phyloP scores from a whole-genome alignment of 495 filamentous ascomycete genomes.

The Bryoglossum gracile region DNA sequence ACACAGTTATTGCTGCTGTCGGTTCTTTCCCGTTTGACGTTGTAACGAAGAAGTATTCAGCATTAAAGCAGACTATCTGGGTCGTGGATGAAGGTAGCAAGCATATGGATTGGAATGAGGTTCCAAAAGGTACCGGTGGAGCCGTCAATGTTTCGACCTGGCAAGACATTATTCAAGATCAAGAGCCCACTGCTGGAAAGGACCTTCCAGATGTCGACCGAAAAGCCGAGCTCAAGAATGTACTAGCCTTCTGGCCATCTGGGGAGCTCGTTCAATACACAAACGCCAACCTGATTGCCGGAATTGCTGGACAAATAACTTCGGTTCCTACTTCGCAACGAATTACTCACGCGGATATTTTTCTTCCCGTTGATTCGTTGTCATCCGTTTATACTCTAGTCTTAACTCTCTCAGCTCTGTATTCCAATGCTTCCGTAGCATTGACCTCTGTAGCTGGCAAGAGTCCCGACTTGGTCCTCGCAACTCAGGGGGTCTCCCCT shows the following conservation, averaged over 20 bases:
- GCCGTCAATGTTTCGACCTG: constrained; percentile 73
- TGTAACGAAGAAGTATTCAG: constrained; percentile 56
- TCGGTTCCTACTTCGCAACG: constrained; percentile 67
- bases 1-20: constrained; percentile 76
- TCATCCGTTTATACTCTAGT: constrained; percentile 70
- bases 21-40: constrained; percentile 79
- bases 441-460: constrained; percentile 78
- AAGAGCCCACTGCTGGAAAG: constrained; percentile 42
- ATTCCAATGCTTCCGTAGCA: constrained; percentile 74
- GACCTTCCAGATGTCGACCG: constrained; percentile 37
- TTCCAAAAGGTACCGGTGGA: constrained; percentile 64
- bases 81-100: constrained; percentile 85
- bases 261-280: constrained; percentile 72
- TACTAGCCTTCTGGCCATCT: constrained; percentile 55
- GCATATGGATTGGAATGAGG: constrained; percentile 85
- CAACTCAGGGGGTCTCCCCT: constrained; percentile 65
- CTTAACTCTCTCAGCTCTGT: constrained; percentile 75
- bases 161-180: constrained; percentile 70
- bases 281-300: constrained; percentile 72
- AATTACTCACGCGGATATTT: constrained; percentile 64
- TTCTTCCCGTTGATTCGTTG: constrained; percentile 82
- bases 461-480: constrained; percentile 60
- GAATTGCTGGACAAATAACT: constrained; percentile 67
- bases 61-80: constrained; percentile 78
- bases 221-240: constrained; percentile 44